Evolutionary conservation across 2,329 filamentous ascomycete genomes (phyloP), one percentile per base, ranked within the genome.

Genomic region (Cladophialophora immunda): DNA sequence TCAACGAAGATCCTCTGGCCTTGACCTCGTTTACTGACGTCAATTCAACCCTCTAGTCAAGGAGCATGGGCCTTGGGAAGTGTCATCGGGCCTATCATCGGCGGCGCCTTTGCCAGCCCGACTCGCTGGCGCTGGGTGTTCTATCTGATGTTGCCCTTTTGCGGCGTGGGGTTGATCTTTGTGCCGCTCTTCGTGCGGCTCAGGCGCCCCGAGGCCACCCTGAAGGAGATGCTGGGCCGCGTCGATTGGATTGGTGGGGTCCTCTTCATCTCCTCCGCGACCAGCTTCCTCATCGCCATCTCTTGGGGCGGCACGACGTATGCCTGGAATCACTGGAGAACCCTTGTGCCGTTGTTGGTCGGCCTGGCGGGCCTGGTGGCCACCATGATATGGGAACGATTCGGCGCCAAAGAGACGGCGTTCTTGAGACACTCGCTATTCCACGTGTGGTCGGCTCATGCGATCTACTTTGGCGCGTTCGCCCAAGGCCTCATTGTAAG

Each of bases 241-340:
- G 75, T 80, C 38, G 81, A 84, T 67, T 84, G 81, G 81, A 63
- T 80, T 0, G 82, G 82, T 1, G 77, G 73, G 9, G 30, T 76
- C 2, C 71, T 84, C 47, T 81, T 80, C 45, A 70, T 81, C 11
- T 69, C 78, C 3, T 76, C 77, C 1, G 71, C 77, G 19, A 79
- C 77, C 0, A 74, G 69, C 59, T 76, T 83, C 29, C 76, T 84
- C 1, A 72, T 83, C 22, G 80, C 79, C 0, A 66, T 83, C 5
- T 79, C 78, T 5, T 83, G 80, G 76, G 81, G 78, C 1, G 82
- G 82, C 1, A 73, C 76, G 1, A 73, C 76, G 29, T 77, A 79
- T 58, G 65, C 73, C 0, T 84, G 82, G 82, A 58, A 58, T 6
- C 76, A 76, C 27, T 80, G 75, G 68, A 76, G 75, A 47, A 81